Conservation (phyloP, 2,329 filamentous ascomycete genomes). For the Fusarium praegraminearum region DNA sequence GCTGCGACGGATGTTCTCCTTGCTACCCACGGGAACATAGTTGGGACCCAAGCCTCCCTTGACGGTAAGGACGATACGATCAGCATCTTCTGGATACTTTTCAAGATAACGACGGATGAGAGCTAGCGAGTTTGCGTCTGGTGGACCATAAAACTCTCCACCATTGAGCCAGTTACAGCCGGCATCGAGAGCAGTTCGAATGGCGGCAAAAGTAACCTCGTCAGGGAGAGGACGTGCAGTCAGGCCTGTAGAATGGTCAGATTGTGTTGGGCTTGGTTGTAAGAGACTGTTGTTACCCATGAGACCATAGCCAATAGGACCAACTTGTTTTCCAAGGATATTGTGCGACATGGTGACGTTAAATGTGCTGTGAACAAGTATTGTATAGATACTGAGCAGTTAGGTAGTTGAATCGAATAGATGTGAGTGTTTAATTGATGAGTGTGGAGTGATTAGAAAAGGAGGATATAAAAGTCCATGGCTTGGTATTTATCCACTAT, state of each 20-base stretch:
- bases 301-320: conserved; percentile 45
- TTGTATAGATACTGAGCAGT: not conserved
- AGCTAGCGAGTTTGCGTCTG: conserved; percentile 65
- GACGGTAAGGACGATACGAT: conserved; percentile 69
- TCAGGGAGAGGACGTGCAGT: conserved; percentile 37
- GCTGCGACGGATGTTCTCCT: conserved; percentile 64
- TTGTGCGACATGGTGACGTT: conserved; percentile 40
- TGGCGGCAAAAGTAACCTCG: conserved; percentile 62
- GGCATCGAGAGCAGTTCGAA: conserved; percentile 62
- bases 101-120: conserved; percentile 71
- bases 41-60: conserved; percentile 64
- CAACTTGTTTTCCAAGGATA: conserved; percentile 41
- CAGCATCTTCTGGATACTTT: conserved; percentile 69
- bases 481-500: conserved; percentile 19
- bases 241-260: conserved; percentile 36
- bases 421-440: not conserved
- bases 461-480: not conserved
- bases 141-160: conserved; percentile 71
- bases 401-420: not conserved
- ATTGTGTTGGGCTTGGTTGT: conserved; percentile 33
- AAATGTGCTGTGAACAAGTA: not conserved
- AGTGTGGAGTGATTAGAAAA: not conserved
- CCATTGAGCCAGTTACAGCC: conserved; percentile 66
- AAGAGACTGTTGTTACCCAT: conserved; percentile 38
- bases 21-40: conserved; percentile 60